Base-by-base conservation (phyloP, 2,329 filamentous ascomycete genomes). In the Xylariaceae sp. region DNA sequence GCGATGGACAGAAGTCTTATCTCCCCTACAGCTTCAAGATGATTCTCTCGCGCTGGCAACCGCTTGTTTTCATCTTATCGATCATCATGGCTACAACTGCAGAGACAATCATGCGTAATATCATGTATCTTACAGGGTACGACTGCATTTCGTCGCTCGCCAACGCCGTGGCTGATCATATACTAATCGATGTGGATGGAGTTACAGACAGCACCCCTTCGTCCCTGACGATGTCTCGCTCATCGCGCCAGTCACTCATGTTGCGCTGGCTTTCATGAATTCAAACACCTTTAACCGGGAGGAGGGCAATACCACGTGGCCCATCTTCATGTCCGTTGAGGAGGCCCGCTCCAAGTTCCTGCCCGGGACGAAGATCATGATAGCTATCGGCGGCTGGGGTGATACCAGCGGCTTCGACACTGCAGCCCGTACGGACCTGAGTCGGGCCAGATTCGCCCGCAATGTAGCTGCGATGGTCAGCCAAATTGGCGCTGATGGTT, bases 381-480 rank as follows among this genome's bases (percentile, higher is more conserved):
- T 87, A 54, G 79, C 84, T 16, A 77, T 87, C 41, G 85, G 84
- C 13, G 84, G 84, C 26, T 87, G 84, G 83, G 84, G 79, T 1
- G 82, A 86, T 54, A 80, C 78, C 0, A 63, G 65, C 12, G 83
- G 83, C 0, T 86, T 86, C 65, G 71, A 73, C 2, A 63, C 54
- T 1, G 81, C 73, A 2, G 75, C 76, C 2, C 76, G 74, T 39
- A 76, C 74, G 1, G 72, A 79, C 1, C 64, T 69, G 8, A 73
- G 69, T 6, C 78, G 81, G 1, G 65, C 73, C 41, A 69, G 60
- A 13, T 87, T 80, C 51, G 85, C 84, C 15, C 72, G 73, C 45
- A 85, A 85, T 58, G 71, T 87, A 2, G 78, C 75, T 1, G 67
- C 70, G 1, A 79, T 83, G 66, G 65, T 87, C 2, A 68, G 77